Evolutionary conservation across 495 filamentous ascomycete genomes (phyloP).

Genomic region (Annulohypoxylon maeteangense): DNA sequence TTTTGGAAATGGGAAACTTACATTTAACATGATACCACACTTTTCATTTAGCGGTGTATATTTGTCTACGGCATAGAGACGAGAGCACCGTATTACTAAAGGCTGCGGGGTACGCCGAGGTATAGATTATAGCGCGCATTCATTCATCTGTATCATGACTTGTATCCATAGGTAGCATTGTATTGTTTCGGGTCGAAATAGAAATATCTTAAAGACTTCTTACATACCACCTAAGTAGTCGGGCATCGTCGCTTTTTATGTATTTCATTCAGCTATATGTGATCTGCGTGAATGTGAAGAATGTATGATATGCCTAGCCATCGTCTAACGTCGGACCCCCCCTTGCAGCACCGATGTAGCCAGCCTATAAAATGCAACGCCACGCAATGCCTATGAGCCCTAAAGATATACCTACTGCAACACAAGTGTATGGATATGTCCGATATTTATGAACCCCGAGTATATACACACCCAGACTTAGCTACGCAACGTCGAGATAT

Average conservation of each 20-base stretch:
- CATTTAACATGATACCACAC: conserved; percentile 10
- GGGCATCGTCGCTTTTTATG: background rate
- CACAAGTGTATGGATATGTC: background rate
- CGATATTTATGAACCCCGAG: background rate
- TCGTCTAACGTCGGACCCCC: background rate
- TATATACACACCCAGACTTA: conserved; percentile 20
- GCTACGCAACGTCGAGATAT: background rate
- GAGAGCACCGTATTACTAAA: background rate
- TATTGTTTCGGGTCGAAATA: background rate
- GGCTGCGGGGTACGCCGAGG: background rate
- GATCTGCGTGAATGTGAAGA: conserved; percentile 2
- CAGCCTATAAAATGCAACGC: conserved; percentile 15
- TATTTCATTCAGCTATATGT: conserved; percentile 9
- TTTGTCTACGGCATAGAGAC: background rate
- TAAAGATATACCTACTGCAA: conserved; percentile 1
- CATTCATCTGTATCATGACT: background rate
- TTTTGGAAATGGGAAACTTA: background rate
- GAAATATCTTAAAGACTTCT: background rate
- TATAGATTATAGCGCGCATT: background rate
- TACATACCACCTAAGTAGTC: too few relatives aligned
- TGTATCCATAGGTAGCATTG: background rate
- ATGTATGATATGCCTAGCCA: conserved; percentile 11
- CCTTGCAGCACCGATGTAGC: background rate
- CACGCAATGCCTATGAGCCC: conserved; percentile 7
- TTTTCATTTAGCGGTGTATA: conserved; percentile 2